Evolutionary conservation across 2,329 filamentous ascomycete genomes (phyloP), one percentile per base, ranked within the genome.

Genomic region (Tolypocladium guangdongense): DNA sequence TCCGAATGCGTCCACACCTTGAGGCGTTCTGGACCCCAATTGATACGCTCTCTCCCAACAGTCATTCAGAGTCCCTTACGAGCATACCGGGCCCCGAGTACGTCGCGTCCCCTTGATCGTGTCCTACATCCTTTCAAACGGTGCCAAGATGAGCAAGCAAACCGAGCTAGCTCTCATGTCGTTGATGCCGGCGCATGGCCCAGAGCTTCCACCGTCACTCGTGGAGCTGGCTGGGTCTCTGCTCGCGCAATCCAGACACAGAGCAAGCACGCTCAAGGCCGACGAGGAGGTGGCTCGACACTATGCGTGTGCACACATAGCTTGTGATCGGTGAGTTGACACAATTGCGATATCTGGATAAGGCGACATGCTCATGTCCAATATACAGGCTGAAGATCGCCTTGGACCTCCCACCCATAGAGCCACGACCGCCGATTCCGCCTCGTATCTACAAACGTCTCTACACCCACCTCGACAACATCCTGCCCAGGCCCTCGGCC

Each of bases 281-380:
- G 89, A 95, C 53, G 90, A 96, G 67, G 91, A 96, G 67, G 83
- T 93, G 58, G 89, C 86, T n/a, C 80, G 91, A 22, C 78, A 81
- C 5, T 93, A 93, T 67, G 87, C 86, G 4, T 96, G 90, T 66
- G 87, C 88, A 16, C 86, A 96, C 69, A 80, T 99, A 56, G 93
- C 93, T 22, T 97, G 91, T 65, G 89, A 92, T 61, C 82, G 88
- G 87, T 88, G 71, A 46, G 61, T 49, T 18, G 3, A 3, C 18
- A 5, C 14, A 1, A 30, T 8, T n/a, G 6, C 54, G 3, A 20
- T 22, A 1, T 43, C 14, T 32, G 4, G 4, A 20, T 6, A 10
- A 8, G n/a, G 14, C n/a, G 24, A 51, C 27, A 10, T 20, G 14
- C 12, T 7, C 14, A 47, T 12, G 43, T 27, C 10, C 18, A 2